Evolutionary conservation across 495 filamentous ascomycete genomes (phyloP), one percentile per base, ranked within the genome.

Genomic region (Xylaria grammica): DNA sequence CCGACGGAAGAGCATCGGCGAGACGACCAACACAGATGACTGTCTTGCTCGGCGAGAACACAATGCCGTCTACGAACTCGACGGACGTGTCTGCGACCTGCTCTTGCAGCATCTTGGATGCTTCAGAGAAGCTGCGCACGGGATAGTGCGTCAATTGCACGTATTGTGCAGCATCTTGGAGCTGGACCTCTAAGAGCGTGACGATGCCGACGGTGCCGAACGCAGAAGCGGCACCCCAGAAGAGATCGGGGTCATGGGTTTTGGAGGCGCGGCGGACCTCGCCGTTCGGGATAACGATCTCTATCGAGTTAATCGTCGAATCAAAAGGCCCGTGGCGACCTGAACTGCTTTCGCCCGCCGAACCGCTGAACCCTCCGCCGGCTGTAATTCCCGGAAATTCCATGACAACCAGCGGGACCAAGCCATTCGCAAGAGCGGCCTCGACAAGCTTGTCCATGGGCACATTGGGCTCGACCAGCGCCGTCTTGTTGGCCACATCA

Each of bases 361-460:
- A 86, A 6, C 87, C 87, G 24, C 84, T 80, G 72, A 84, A 90
- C 0, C 85, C 87, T 38, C 87, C 87, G 26, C 87, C 87, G 0
- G 83, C 86, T 17, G 87, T 90, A 65, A 90, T 90, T 19, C 84
- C 85, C 1, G 87, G 87, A 67, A 90, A 87, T 62, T 86, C 85
- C 84, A 85, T 85, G 2, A 88, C 85, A 1, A 88, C 84, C 0
- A 79, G 81, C 15, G 85, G 86, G 6, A 89, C 71, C 0, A 90
- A 75, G 9, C 80, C 80, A 57, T 83, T 70, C 36, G 72, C 63
- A 36, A 87, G 60, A 5, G 85, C 82, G 1, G 80, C 82, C 45
- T 77, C 75, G 15, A 89, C 82, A 8, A 90, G 78, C 8, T 67
- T 70, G 68, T 87, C 86, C 86, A 90, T 88, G 5, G 86, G 72